Percentiles rank a stretch among this genome's conserved stretches.
Evolutionary conservation across 2,329 filamentous ascomycete genomes (phyloP).

Genomic region (Cladophialophora carrionii): DNA sequence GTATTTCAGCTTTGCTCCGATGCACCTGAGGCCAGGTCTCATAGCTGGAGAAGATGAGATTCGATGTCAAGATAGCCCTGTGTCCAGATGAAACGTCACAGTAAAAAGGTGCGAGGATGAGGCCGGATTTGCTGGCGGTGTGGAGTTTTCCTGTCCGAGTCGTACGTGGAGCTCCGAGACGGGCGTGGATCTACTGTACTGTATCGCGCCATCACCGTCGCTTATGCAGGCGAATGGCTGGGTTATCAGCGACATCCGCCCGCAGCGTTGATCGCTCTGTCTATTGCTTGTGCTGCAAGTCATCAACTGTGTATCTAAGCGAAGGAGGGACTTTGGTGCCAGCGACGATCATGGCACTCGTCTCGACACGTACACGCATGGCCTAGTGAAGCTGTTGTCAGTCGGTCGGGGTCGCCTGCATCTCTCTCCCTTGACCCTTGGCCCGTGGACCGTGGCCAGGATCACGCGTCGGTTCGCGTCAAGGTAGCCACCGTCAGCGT

Average conservation of each 20-base stretch:
- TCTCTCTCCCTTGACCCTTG: background rate
- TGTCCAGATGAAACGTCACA: background rate
- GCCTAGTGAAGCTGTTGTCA: background rate
- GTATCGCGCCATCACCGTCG: constrained; percentile 17
- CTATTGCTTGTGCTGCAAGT: constrained; percentile 5
- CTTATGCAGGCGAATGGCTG: constrained; percentile 18
- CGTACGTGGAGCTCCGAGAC: background rate
- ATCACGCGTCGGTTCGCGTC: constrained; percentile 17
- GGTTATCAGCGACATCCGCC: background rate
- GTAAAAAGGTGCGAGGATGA: background rate
- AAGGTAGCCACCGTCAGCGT: background rate
- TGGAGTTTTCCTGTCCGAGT: constrained; percentile 4
- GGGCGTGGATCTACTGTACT: background rate
- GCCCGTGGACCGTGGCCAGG: too few relatives aligned
- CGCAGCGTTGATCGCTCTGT: constrained; percentile 5
- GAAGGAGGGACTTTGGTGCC: background rate
- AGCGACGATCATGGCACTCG: background rate
- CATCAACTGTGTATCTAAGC: background rate
- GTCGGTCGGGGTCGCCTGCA: background rate
- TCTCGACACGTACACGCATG: too few relatives aligned
- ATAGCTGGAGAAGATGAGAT: background rate
- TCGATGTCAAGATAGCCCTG: background rate
- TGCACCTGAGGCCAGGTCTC: background rate
- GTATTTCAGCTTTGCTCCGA: background rate
- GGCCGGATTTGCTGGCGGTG: constrained; percentile 11